Conservation (phyloP, 495 filamentous ascomycete genomes). For the Xylaria sp. region DNA sequence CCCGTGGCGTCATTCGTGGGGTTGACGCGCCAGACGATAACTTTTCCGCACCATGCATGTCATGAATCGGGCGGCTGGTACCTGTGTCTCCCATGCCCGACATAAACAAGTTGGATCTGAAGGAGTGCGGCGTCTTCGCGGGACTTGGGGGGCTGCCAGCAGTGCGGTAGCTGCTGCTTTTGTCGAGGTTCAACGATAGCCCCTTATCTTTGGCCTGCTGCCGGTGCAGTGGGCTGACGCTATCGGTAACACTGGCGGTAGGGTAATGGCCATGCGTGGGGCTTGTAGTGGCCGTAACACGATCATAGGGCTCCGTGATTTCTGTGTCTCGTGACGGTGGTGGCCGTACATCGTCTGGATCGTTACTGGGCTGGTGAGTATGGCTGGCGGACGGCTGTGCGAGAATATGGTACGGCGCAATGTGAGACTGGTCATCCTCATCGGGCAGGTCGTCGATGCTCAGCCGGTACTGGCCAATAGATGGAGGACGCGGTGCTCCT, state of each 20-base stretch:
- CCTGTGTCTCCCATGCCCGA: constrained; percentile 56
- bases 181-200: constrained; percentile 64
- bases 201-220: constrained; percentile 58
- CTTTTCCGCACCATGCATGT: constrained; percentile 72
- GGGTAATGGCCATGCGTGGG: constrained; percentile 69
- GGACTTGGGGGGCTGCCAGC: constrained; percentile 57
- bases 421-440: constrained; percentile 38
- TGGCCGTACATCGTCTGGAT: constrained; percentile 57
- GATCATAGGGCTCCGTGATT: constrained; percentile 69
- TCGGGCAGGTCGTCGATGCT: constrained; percentile 49
- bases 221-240: constrained; percentile 72
- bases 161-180: constrained; percentile 53
- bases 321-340: constrained; percentile 83
- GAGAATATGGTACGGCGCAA: constrained; percentile 54
- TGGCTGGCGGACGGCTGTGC: constrained; percentile 54
- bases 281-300: constrained; percentile 75
- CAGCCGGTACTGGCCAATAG: constrained; percentile 46
- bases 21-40: constrained; percentile 79
- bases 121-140: constrained; percentile 74
- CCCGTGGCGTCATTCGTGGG: constrained; percentile 59
- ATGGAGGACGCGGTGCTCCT: constrained; percentile 56
- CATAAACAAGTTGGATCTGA: constrained; percentile 70
- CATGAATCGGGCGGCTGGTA: constrained; percentile 56
- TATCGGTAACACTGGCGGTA: constrained; percentile 74
- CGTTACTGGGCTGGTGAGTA: constrained; percentile 43